Percentiles rank a stretch among this genome's conserved stretches.
Evolutionary conservation across 2,329 filamentous ascomycete species (phyloP).

Genomic region (Elsinoe arachidis): DNA sequence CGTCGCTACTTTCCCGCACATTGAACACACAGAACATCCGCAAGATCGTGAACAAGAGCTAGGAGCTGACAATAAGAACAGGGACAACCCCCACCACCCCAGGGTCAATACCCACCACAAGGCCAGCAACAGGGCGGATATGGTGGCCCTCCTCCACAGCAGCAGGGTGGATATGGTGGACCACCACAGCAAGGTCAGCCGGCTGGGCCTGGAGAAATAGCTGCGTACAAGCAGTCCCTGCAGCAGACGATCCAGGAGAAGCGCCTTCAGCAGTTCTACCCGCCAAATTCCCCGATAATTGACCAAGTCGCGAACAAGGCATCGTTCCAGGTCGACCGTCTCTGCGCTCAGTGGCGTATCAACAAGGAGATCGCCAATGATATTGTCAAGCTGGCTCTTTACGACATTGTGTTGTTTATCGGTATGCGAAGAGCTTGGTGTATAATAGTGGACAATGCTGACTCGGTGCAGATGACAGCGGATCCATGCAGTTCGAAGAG

Average conservation of each 20-base stretch:
- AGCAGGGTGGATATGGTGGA: conserved; percentile 20
- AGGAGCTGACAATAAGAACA: conserved; percentile 10
- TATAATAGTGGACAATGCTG: conserved; percentile 9
- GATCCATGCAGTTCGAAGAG: conserved; percentile 62
- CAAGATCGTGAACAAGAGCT: neutral
- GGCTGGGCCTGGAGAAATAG: conserved; percentile 42
- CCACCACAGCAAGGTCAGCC: conserved; percentile 30
- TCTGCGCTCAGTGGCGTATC: conserved; percentile 50
- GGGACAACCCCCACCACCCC: conserved; percentile 14
- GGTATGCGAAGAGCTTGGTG: conserved; percentile 22
- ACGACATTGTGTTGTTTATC: conserved; percentile 55
- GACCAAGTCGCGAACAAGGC: conserved; percentile 45
- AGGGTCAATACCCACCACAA: conserved; percentile 14
- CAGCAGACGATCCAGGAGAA: conserved; percentile 52
- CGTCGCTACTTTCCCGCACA: conserved; percentile 17
- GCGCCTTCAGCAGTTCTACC: conserved; percentile 50
- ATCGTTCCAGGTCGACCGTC: conserved; percentile 43
- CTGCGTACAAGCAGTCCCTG: conserved; percentile 49
- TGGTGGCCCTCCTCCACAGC: conserved; percentile 19
- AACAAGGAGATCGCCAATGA: conserved; percentile 53
- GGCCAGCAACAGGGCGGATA: conserved; percentile 18
- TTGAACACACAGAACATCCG: neutral
- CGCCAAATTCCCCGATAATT: conserved; percentile 43
- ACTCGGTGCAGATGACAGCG: conserved; percentile 50
- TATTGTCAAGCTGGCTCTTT: conserved; percentile 54